Conservation (phyloP, 2,329 filamentous ascomycete genomes). For the Lachnellula subtilissima region DNA sequence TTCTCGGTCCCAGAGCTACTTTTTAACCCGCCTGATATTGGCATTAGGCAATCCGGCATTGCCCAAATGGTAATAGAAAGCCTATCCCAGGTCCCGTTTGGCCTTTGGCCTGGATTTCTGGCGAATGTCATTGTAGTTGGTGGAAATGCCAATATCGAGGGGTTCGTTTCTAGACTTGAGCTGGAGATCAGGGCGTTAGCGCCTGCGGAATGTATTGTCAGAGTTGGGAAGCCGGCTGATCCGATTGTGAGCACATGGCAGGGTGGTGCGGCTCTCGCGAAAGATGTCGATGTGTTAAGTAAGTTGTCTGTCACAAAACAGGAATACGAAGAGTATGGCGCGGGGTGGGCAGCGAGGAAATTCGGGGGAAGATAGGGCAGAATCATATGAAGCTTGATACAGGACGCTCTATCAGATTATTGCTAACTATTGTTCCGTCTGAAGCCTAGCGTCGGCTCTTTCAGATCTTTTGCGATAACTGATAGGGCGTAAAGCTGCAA, state of each 20-base stretch:
- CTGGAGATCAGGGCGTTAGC: conserved; percentile 67
- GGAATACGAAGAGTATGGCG: conserved; percentile 86
- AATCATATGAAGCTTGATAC: not conserved
- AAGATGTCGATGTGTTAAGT: conserved; percentile 58
- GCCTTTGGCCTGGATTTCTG: conserved; percentile 75
- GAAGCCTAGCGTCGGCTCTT: too few species aligned
- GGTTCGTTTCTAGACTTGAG: conserved; percentile 76
- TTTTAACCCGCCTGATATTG: conserved; percentile 81
- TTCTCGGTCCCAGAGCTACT: conserved; percentile 87
- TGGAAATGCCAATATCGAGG: conserved; percentile 73
- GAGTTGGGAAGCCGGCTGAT: conserved; percentile 64
- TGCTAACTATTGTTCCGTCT: too few species aligned
- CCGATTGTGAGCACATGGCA: conserved; percentile 80
- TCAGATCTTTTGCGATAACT: not conserved
- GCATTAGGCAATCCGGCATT: conserved; percentile 76
- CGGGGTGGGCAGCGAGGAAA: conserved; percentile 66
- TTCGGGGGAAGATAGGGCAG: conserved; percentile 47
- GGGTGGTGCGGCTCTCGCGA: conserved; percentile 75
- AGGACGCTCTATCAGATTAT: not conserved
- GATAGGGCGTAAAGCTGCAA: too few species aligned
- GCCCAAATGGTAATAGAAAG: conserved; percentile 79
- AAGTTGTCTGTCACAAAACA: conserved; percentile 73
- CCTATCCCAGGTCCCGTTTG: conserved; percentile 69
- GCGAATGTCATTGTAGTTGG: conserved; percentile 88
- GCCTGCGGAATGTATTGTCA: conserved; percentile 71